Evolutionary conservation across 306 rosid genomes (phyloP).

Genomic region (Rosa persica): DNA sequence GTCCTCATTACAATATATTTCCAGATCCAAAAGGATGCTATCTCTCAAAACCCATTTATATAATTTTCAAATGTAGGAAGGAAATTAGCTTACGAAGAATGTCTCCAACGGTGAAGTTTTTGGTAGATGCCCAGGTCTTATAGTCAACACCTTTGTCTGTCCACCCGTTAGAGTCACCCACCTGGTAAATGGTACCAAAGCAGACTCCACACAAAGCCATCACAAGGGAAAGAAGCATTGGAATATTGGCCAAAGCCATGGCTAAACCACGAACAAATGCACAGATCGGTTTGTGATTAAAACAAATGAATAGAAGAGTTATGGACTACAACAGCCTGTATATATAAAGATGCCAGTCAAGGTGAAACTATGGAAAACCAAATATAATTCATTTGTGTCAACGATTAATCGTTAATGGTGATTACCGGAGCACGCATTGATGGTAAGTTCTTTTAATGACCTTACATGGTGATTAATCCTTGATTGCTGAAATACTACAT

Average conservation of each 20-base stretch:
- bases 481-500: not conserved
- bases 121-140: constrained; percentile 32
- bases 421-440: not conserved
- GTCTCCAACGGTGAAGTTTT: constrained; percentile 32
- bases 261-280: not conserved
- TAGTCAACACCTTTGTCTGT: constrained; percentile 26
- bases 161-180: constrained; percentile 40
- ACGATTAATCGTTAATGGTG: not conserved
- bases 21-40: not conserved
- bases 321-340: not conserved
- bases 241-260: not conserved
- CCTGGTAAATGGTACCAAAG: constrained; percentile 25
- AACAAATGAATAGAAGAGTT: not conserved
- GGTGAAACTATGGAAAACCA: not conserved
- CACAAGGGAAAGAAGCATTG: not conserved
- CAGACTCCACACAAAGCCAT: constrained; percentile 3
- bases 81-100: constrained; percentile 12
- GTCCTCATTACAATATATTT: not conserved
- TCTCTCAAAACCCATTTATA: not conserved
- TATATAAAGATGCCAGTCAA: not conserved
- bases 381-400: not conserved
- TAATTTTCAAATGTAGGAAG: not conserved
- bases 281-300: not conserved
- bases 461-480: not conserved
- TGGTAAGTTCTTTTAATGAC: not conserved